Base-by-base conservation (phyloP, 768 basidiomycete species). In the Boletus bicolor region DNA sequence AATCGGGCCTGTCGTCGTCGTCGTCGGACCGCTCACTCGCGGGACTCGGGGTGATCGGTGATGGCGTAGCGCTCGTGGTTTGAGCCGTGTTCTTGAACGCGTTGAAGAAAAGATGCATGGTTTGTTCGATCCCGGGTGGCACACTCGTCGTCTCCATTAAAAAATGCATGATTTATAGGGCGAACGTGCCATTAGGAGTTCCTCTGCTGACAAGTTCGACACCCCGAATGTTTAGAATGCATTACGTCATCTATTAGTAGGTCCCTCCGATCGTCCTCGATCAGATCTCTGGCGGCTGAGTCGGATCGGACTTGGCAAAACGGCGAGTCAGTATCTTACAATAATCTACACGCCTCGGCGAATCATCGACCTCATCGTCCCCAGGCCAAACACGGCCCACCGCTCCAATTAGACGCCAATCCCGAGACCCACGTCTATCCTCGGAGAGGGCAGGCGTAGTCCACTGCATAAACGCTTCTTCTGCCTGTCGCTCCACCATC, bases 401-500 rank as follows among this genome's bases (percentile, higher is more conserved):
- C 12, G 28, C 41, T 11, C 1, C 28, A 7, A 59, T 8, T 21
- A 58, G 7, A 26, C 11, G 17, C 8, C 15, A 1, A 10, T 46
- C 19, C 5, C 12, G 37, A 21, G 19, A 5, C 5, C 1, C 21
- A 12, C 1, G 3, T 14, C 1, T 17, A 26, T 8, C 43, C 43
- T 45, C 32, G 8, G 55, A 9, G 12, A 49, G 36, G 24, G 24
- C 7, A 46, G 41, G 41, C 4, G 11, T 17, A 2, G 28, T 30
- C 24, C 15, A 19, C 10, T 17, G 42, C 11, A 3, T 17, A 34
- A 48, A 60, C 7, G 57, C 59, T 15, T 32, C 59, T 15, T 32
- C 47, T 9, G 57, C 6, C 10, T 49, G 53, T 28, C 58, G 46
- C 46, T 44, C 43, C n/a, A 61, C 1, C 60, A 60, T 52, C 43